These are phyloP conservation scores for Leishmania braziliensis DNA, from an alignment of 208 protist species.

Conservation along the genomic window DNA sequence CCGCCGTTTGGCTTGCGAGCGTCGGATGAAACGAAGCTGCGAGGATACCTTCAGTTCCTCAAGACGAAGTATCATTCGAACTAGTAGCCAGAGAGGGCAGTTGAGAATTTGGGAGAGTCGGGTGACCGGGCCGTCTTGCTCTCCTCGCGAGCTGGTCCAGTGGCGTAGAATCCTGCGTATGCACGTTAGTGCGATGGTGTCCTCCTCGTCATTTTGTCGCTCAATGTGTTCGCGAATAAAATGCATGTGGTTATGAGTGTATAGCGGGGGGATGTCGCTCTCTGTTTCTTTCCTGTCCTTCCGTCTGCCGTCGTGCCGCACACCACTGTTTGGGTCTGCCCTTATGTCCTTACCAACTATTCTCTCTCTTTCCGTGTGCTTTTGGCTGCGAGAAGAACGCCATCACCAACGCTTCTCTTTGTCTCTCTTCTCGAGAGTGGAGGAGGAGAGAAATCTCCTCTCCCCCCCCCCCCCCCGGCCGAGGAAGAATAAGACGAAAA, in stretches of 20 bases:
- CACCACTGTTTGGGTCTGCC: neutral
- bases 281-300: neutral
- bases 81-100: constrained; percentile 2
- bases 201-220: neutral
- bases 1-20: constrained; percentile 77
- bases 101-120: neutral
- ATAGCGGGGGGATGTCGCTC: neutral
- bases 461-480: neutral
- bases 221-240: neutral
- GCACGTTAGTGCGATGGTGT: neutral
- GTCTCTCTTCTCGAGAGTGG: neutral
- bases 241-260: neutral
- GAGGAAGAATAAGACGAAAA: neutral
- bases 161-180: neutral
- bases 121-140: neutral
- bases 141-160: neutral
- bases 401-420: neutral
- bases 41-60: constrained; percentile 64
- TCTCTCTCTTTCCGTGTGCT: neutral
- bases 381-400: neutral
- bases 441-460: neutral
- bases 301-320: neutral
- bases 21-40: constrained; percentile 66
- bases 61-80: constrained; percentile 49
- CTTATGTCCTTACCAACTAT: neutral